Conservation (phyloP, 2,329 filamentous ascomycete species). For the Hypoxylon sp. region DNA sequence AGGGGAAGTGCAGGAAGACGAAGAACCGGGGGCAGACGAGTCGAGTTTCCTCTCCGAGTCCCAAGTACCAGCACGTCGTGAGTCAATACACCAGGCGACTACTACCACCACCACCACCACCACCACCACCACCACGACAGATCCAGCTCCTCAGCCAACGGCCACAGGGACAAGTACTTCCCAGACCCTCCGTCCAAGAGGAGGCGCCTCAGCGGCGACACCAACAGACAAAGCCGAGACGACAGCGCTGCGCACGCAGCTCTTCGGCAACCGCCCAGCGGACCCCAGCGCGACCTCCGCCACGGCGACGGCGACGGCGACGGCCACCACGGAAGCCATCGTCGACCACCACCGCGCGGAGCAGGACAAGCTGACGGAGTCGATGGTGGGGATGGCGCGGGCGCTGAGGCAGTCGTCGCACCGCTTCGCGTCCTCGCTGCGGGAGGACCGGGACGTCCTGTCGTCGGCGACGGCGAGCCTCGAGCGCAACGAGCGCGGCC, state of each 20-base stretch:
- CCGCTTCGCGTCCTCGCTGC: conserved; percentile 75
- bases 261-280: conserved; percentile 53
- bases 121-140: conserved; percentile 13
- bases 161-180: conserved; percentile 40
- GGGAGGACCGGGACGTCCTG: conserved; percentile 75
- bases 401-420: conserved; percentile 79
- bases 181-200: conserved; percentile 48
- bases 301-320: conserved; percentile 59
- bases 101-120: conserved; percentile 6
- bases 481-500: conserved; percentile 76
- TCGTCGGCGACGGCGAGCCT: conserved; percentile 76
- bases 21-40: conserved; percentile 33
- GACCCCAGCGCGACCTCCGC: conserved; percentile 50
- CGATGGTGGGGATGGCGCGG: conserved; percentile 81
- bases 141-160: conserved; percentile 15
- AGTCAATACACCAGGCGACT: no score
- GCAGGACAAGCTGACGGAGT: conserved; percentile 83
- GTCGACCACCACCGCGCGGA: conserved; percentile 80
- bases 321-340: conserved; percentile 71
- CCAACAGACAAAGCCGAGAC: conserved; percentile 27
- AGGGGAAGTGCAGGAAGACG: conserved; percentile 17
- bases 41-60: conserved; percentile 33
- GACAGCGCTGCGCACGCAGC: conserved; percentile 52
- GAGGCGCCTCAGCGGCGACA: conserved; percentile 14
- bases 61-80: conserved; percentile 12